Evolutionary conservation across 352 stramenopile genomes (phyloP).

Genomic region (Phytopythium boreale): DNA sequence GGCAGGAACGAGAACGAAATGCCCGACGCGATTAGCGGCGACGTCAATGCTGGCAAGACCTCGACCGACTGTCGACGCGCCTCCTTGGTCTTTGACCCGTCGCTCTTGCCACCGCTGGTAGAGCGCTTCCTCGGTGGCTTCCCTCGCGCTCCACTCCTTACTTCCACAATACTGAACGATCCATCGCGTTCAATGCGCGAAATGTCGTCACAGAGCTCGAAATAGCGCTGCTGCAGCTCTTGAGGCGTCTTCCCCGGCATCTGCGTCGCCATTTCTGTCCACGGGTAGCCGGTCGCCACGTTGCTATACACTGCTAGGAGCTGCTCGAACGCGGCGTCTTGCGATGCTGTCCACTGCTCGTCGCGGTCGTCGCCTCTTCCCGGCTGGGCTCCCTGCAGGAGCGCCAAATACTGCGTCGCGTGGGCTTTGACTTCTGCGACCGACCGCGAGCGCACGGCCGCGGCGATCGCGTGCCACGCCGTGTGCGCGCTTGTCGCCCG

Average conservation of each 20-base stretch:
- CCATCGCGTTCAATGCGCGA: slow-evolving; percentile 54
- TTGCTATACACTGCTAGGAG: slow-evolving; percentile 44
- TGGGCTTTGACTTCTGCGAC: slow-evolving; percentile 41
- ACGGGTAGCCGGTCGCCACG: slow-evolving; percentile 41
- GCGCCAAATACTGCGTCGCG: slow-evolving; percentile 48
- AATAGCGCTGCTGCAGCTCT: slow-evolving; percentile 61
- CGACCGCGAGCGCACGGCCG: slow-evolving; percentile 47
- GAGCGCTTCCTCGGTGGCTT: background rate
- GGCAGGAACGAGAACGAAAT: slow-evolving; percentile 3
- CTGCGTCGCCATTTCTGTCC: slow-evolving; percentile 51
- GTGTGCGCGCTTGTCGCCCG: slow-evolving; percentile 33
- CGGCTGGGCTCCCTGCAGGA: slow-evolving; percentile 43
- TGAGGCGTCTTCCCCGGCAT: slow-evolving; percentile 48
- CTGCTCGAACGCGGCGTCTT: slow-evolving; percentile 67
- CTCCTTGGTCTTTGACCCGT: background rate
- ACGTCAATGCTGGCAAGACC: background rate
- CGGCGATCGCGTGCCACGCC: slow-evolving; percentile 59
- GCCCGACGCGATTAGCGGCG: background rate
- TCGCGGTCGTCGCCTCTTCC: slow-evolving; percentile 31
- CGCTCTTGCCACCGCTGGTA: background rate
- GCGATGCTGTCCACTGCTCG: slow-evolving; percentile 50
- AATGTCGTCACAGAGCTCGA: slow-evolving; percentile 77
- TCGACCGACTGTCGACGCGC: background rate
- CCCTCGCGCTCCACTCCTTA: background rate
- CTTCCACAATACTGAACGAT: background rate